Evolutionary conservation across 192 early-diverging fungal species (phyloP).

Genomic region (Coemansia sp.): DNA sequence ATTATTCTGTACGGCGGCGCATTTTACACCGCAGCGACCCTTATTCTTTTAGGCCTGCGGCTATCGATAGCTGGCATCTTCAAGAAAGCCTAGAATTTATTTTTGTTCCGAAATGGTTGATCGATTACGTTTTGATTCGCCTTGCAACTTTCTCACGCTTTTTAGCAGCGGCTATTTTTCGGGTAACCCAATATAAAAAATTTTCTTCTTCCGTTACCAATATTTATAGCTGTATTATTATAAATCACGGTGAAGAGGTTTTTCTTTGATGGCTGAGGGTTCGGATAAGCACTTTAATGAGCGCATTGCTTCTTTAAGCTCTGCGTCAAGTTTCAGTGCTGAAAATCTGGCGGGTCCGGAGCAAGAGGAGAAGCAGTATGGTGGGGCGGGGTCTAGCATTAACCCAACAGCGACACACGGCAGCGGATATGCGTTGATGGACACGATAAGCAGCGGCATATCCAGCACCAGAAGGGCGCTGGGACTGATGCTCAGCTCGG

Average conservation of each 20-base stretch:
- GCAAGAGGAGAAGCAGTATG: background rate
- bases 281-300: background rate
- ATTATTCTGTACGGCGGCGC: constrained; percentile 25
- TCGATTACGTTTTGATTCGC: background rate
- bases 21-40: constrained; percentile 10
- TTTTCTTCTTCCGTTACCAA: background rate
- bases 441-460: constrained; percentile 6
- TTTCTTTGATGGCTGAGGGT: background rate
- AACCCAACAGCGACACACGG: background rate
- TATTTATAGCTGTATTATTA: background rate
- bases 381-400: background rate
- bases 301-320: background rate
- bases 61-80: background rate
- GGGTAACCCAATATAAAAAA: background rate
- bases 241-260: too few relatives aligned
- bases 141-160: background rate
- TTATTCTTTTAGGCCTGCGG: constrained; percentile 11
- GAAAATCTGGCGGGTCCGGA: background rate
- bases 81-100: background rate
- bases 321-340: background rate
- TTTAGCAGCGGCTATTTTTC: background rate
- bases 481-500: constrained; percentile 17
- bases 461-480: constrained; percentile 7
- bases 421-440: background rate
- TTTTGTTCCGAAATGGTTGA: too few relatives aligned